Conservation (phyloP, 495 filamentous ascomycete species). For the Lasiosphaeria miniovina region DNA sequence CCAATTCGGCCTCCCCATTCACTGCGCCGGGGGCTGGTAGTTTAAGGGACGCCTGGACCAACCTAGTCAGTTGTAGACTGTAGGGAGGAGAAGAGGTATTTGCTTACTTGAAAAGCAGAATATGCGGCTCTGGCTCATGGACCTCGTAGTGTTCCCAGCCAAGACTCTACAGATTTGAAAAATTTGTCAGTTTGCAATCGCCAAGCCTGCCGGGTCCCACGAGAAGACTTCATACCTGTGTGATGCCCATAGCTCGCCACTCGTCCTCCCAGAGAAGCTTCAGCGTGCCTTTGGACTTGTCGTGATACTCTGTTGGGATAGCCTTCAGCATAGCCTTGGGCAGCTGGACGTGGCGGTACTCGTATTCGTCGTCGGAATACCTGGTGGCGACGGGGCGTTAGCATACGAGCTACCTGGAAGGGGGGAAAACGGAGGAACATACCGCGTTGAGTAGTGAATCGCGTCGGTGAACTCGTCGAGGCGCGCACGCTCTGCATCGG, state of each 20-base stretch:
- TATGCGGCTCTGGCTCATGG: constrained; percentile 97
- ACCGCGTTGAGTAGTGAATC: constrained; percentile 96
- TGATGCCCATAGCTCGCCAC: constrained; percentile 94
- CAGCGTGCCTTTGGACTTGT: constrained; percentile 81
- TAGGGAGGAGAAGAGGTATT: neutral
- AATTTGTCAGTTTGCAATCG: neutral
- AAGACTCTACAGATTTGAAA: constrained; percentile 62
- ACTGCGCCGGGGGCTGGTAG: constrained; percentile 67
- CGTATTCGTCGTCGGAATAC: constrained; percentile 83
- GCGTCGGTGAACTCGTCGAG: constrained; percentile 87
- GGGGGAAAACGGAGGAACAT: constrained; percentile 23
- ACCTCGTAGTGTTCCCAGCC: constrained; percentile 99
- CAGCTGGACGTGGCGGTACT: constrained; percentile 95
- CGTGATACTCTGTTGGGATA: constrained; percentile 94
- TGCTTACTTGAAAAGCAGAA: constrained; percentile 93
- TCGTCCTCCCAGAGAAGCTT: constrained; percentile 98
- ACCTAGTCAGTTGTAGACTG: neutral
- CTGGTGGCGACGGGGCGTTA: constrained; percentile 38
- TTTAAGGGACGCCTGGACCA: constrained; percentile 74
- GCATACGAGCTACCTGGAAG: neutral
- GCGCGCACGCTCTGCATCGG: constrained; percentile 74
- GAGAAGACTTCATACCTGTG: constrained; percentile 61
- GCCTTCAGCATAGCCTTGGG: constrained; percentile 97
- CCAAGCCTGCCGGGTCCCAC: neutral
- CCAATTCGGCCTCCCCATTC: constrained; percentile 9